These are phyloP conservation scores for Trichoderma polysporum DNA, from an alignment of 2,329 filamentous ascomycete genomes.

Conservation along the genomic window DNA sequence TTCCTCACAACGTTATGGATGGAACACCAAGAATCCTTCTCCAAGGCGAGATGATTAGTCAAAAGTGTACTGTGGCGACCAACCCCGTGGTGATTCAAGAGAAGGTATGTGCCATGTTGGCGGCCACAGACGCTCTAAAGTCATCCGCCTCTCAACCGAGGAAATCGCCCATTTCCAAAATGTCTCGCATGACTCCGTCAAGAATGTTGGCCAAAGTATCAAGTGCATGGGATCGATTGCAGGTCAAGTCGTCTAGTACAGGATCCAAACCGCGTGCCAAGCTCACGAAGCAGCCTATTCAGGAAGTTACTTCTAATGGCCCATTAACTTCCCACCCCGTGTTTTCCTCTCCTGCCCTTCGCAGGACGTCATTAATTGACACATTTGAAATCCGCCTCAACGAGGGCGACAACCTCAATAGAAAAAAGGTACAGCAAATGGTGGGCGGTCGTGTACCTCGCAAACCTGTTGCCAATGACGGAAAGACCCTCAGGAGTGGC, in stretches of 20 bases:
- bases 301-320: slow-evolving; percentile 1
- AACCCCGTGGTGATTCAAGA: slow-evolving; percentile 32
- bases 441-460: slow-evolving; percentile 32
- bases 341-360: background rate
- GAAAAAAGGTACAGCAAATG: slow-evolving; percentile 37
- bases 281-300: slow-evolving; percentile 16
- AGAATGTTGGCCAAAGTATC: slow-evolving; percentile 38
- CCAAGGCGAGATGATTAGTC: background rate
- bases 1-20: slow-evolving; percentile 12
- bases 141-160: slow-evolving; percentile 25
- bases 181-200: slow-evolving; percentile 32
- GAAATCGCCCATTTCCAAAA: slow-evolving; percentile 26
- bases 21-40: background rate
- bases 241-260: slow-evolving; percentile 30
- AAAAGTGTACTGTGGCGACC: background rate
- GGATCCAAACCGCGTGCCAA: slow-evolving; percentile 20
- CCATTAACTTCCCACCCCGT: background rate
- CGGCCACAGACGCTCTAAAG: slow-evolving; percentile 38
- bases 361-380: slow-evolving; percentile 28
- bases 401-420: slow-evolving; percentile 37
- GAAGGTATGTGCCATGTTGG: slow-evolving; percentile 40
- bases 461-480: slow-evolving; percentile 33
- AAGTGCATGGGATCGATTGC: slow-evolving; percentile 35
- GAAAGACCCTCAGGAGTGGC: slow-evolving; percentile 30
- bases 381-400: slow-evolving; percentile 36